phyloP scores from a whole-genome alignment of 306 rosid species.

The Pueraria montana region DNA sequence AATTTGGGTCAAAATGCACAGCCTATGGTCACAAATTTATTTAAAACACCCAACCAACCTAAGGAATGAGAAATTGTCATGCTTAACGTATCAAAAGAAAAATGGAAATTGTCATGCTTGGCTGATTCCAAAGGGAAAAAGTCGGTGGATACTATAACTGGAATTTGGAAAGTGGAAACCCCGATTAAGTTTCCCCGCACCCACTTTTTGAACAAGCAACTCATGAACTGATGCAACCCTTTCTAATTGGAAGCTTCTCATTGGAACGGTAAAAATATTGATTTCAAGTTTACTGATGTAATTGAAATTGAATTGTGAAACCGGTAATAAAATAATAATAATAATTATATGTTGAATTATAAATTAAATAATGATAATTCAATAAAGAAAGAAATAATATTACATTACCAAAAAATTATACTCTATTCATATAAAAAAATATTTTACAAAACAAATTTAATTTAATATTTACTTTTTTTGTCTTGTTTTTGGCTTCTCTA shows the following conservation, averaged over 20 bases:
- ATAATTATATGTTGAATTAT: neutral
- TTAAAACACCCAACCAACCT: neutral
- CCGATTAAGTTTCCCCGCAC: constrained; percentile 46
- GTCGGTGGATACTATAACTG: constrained; percentile 38
- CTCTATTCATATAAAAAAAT: no score
- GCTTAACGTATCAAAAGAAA: neutral
- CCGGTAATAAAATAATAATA: neutral
- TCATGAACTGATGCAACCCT: neutral
- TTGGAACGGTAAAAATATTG: neutral
- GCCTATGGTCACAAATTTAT: neutral
- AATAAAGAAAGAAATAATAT: neutral
- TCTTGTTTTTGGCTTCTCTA: neutral
- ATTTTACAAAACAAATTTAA: no score
- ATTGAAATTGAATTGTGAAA: neutral
- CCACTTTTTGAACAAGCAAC: neutral
- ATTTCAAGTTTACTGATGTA: neutral
- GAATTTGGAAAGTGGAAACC: constrained; percentile 47
- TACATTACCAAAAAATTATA: neutral
- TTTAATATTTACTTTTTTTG: neutral
- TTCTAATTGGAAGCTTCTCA: neutral
- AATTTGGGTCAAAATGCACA: constrained; percentile 20
- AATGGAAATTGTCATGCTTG: constrained; percentile 5
- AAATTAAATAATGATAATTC: no score
- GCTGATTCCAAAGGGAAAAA: neutral
- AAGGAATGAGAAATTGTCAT: neutral